Evolutionary conservation across 768 basidiomycete species (phyloP).

Genomic region (Tephrocybe rancida): DNA sequence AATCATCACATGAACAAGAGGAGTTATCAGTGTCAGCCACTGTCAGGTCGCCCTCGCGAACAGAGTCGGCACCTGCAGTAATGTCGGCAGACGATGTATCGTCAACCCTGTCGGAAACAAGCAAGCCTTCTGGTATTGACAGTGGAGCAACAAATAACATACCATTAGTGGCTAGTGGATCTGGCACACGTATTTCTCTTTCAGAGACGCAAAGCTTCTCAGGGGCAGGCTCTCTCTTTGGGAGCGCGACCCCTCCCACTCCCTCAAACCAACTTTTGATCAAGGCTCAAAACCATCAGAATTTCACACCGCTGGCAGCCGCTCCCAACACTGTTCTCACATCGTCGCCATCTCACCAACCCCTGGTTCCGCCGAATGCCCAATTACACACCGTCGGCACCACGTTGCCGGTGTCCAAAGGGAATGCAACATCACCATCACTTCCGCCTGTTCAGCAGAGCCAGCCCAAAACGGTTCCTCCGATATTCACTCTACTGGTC

Average conservation of each 20-base stretch:
- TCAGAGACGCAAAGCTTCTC: not conserved
- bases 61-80: conserved; percentile 12
- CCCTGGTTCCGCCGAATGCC: not conserved
- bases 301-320: not conserved
- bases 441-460: not conserved
- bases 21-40: not conserved
- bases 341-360: not conserved
- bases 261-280: not conserved
- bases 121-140: not conserved
- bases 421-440: not conserved
- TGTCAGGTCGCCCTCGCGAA: conserved; percentile 11
- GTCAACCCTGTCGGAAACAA: conserved; percentile 7
- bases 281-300: not conserved
- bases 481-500: conserved; percentile 37
- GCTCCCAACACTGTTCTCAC: not conserved
- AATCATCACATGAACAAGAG: not conserved
- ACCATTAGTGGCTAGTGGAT: too few species aligned
- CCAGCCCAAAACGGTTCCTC: conserved; percentile 14
- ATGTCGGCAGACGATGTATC: conserved; percentile 3
- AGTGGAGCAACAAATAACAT: not conserved
- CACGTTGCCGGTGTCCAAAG: not conserved
- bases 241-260: not conserved
- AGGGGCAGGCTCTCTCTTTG: not conserved
- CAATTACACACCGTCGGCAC: not conserved
- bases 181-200: not conserved